phyloP scores from a whole-genome alignment of 139 green algal species.

The Nannochloris sp. region DNA sequence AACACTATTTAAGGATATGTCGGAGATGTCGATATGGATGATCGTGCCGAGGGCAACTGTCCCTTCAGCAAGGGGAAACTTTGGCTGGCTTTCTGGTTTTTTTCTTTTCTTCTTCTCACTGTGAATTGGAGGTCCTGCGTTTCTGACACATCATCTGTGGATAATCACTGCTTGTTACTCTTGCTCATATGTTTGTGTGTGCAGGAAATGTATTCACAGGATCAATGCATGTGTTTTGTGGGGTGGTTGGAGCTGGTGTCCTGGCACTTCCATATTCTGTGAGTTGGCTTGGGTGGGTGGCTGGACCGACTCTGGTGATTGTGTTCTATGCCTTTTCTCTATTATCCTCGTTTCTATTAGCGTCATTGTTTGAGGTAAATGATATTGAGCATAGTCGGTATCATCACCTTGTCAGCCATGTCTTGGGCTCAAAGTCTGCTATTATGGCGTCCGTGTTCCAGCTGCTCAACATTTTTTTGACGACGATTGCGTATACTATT shows the following conservation, averaged over 20 bases:
- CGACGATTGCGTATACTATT: slow-evolving; percentile 16
- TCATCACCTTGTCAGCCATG: slow-evolving; percentile 11
- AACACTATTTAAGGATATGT: neutral
- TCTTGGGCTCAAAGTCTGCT: slow-evolving; percentile 5
- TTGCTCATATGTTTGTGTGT: neutral
- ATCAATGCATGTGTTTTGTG: neutral
- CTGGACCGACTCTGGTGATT: slow-evolving; percentile 16
- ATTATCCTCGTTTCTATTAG: neutral
- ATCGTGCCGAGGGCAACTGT: too few species aligned
- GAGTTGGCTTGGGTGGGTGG: slow-evolving; percentile 22
- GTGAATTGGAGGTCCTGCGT: neutral
- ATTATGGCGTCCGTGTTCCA: slow-evolving; percentile 2
- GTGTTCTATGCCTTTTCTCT: slow-evolving; percentile 12
- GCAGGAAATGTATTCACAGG: neutral
- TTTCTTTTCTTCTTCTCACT: neutral
- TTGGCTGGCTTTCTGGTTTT: neutral
- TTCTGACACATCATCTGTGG: too few species aligned
- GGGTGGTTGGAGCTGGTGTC: slow-evolving; percentile 21
- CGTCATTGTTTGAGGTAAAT: neutral
- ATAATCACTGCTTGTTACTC: too few species aligned
- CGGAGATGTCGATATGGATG: too few species aligned
- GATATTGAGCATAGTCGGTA: slow-evolving; percentile 7
- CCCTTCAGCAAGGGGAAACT: neutral
- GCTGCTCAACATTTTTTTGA: slow-evolving; percentile 18
- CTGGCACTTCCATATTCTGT: slow-evolving; percentile 22